These are phyloP conservation scores for Pseudogymnoascus pannorum DNA, from an alignment of 2,329 filamentous ascomycete species.

Conservation along the genomic window DNA sequence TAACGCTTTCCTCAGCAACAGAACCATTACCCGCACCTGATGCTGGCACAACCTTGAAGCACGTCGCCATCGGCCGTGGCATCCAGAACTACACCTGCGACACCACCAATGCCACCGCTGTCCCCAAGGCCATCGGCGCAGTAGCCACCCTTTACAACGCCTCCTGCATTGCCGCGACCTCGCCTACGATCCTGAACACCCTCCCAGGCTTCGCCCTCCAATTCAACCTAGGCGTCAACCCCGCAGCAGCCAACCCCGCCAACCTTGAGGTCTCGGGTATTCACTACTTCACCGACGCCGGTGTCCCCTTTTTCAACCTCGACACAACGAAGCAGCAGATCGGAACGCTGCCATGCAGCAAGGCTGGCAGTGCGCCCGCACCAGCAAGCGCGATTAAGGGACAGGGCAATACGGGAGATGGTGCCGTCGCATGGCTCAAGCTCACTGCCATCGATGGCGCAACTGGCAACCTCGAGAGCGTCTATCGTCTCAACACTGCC, in stretches of 20 bases:
- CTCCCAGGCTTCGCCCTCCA: constrained; percentile 63
- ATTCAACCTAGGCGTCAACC: constrained; percentile 46
- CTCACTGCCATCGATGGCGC: constrained; percentile 49
- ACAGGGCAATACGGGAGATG: constrained; percentile 48
- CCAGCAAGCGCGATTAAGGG: constrained; percentile 55
- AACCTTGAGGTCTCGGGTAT: constrained; percentile 62
- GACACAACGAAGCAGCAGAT: constrained; percentile 48
- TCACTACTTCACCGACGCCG: constrained; percentile 70
- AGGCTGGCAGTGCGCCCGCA: constrained; percentile 53
- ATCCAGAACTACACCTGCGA: constrained; percentile 92
- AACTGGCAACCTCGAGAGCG: constrained; percentile 60
- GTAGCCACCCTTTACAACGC: constrained; percentile 82
- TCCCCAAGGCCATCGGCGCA: constrained; percentile 63
- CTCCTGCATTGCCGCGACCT: constrained; percentile 66
- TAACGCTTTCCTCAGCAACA: constrained; percentile 37
- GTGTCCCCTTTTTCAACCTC: constrained; percentile 75
- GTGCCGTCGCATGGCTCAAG: constrained; percentile 75
- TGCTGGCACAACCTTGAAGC: constrained; percentile 55
- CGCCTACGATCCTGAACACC: constrained; percentile 56
- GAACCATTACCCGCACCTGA: constrained; percentile 54
- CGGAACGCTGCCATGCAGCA: constrained; percentile 55
- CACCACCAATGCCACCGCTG: constrained; percentile 48
- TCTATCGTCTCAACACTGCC: constrained; percentile 79
- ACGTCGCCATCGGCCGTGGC: constrained; percentile 80
- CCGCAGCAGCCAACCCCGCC: constrained; percentile 43